These are phyloP conservation scores for Fibroporia radiculosa DNA, from an alignment of 768 basidiomycete genomes.

Conservation along the genomic window DNA sequence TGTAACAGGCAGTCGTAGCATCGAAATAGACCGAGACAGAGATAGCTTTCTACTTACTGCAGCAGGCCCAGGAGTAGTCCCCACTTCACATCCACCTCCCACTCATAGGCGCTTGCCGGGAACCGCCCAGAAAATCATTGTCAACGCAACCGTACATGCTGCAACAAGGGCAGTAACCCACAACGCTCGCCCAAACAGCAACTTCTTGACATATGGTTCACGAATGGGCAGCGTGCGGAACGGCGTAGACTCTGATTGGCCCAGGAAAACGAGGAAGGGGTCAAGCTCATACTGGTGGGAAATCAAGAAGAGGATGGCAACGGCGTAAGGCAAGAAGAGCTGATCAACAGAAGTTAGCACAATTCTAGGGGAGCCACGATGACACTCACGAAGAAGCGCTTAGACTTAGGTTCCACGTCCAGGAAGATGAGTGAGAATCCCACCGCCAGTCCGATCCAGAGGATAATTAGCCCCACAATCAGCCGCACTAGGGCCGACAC, in stretches of 20 bases:
- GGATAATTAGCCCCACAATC: conserved; percentile 71
- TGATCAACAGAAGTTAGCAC: conserved; percentile 25
- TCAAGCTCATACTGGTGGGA: conserved; percentile 98
- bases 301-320: conserved; percentile 86
- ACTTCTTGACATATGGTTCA: conserved; percentile 90
- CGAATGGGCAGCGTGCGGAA: conserved; percentile 89
- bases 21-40: conserved; percentile 4
- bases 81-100: too few species aligned
- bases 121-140: conserved; percentile 92
- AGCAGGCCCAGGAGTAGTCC: conserved; percentile 8
- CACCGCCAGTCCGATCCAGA: conserved; percentile 93
- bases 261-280: conserved; percentile 88
- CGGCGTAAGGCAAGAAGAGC: conserved; percentile 91
- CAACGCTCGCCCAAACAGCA: conserved; percentile 82
- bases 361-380: neutral
- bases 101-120: conserved; percentile 74
- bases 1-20: conserved; percentile 8
- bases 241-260: conserved; percentile 93
- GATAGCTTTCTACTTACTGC: neutral
- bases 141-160: conserved; percentile 68
- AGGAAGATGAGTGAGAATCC: conserved; percentile 92
- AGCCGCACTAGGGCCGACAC: conserved; percentile 83
- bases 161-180: conserved; percentile 85
- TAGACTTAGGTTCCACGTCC: conserved; percentile 86
- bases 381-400: conserved; percentile 85